Evolutionary conservation across 2,329 filamentous ascomycete species (phyloP), one percentile per base, ranked within the genome.

Genomic region (Calonectria ilicicola): DNA sequence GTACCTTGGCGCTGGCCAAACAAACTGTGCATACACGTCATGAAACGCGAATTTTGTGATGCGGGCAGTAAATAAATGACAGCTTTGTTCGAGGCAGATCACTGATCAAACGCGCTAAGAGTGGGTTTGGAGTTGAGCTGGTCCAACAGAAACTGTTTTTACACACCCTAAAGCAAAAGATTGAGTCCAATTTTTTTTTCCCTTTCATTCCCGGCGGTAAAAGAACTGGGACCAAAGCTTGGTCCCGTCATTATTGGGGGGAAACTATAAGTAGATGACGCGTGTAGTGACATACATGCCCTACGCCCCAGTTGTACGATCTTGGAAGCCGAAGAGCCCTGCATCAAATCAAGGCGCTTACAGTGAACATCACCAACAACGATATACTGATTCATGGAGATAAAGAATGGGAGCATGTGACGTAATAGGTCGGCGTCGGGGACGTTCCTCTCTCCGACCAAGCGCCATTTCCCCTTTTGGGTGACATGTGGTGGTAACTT

Each of bases 81-180:
- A 69, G 73, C 70, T 65, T 75, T 76, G 72, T 72, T 73, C 69
- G 58, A 76, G 64, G 67, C 65, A 70, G 73, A 76, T 72, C 62
- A 67, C 70, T 32, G 53, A 67, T 74, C 70, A 70, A 69, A 71
- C 63, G 64, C 64, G 66, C 75, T 64, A 74, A 75, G 62, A 64
- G 58, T 51, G 53, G 53, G 29, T 40, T 60, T 60, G 53, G 19
- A 12, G 53, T 60, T 60, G 53, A 40, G n/a, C 21, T 60, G 53
- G 53, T 40, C 53, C 53, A 60, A 60, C 53, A 26, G 40, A 38
- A 40, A 35, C 32, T 35, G 32, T 35, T 23, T 21, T 23, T 21
- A 58, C 26, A 38, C 12, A 17, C 29, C n/a, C 29, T 23, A 46
- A 35, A 47, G 42, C 42, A 15, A 51, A 21, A 40, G 15, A 66